Evolutionary conservation across 148 eudicot genomes (phyloP), one percentile per base, ranked within the genome.

Genomic region (Salicornia ramosissima): DNA sequence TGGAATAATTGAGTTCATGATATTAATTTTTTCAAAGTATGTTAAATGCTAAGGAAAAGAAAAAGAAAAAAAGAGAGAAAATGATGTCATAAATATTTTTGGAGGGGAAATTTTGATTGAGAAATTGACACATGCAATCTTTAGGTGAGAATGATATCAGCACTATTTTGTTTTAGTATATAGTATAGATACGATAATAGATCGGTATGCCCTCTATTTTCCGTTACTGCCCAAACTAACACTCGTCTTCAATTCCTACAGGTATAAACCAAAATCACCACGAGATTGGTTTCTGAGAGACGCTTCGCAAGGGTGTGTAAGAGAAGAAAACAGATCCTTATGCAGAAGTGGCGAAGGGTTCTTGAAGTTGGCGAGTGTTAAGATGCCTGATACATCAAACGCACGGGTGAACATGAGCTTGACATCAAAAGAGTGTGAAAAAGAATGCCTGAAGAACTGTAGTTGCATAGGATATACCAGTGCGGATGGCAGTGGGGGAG

Each of bases 261-360:
- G 81, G 71, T 78, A 73, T 64, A 42, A 66, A 31, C 88, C 88
- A 45, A 82, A 80, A 67, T 80, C 74, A 2, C 31, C 76, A 13
- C 56, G 55, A 49, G 88, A 85, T 25, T 85, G 88, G 88, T 75
- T 75, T 47, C 49, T 85, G 13, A 74, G 85, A 68, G 85, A 85
- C 29, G 85, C 80, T 25, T 65, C 81, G 13, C 49, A 65, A 29
- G 88, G 88, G 40, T 85, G 87, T 24, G 73, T 76, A 11, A 60
- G 79, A 70, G 75, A 76, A 69, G 82, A 72, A 28, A 78, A 74
- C 50, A 76, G 29, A 30, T 59, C 68, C 0, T 65, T 58, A 78
- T 86, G 90, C 53, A 67, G 45, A 10, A 76, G 64, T 0, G 80
- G 81, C 15, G 87, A 80, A 58, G 90, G 87, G 26, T 84, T 86